These are phyloP conservation scores for Colletotrichum australisinense DNA, from an alignment of 2,329 filamentous ascomycete genomes.

Conservation along the genomic window DNA sequence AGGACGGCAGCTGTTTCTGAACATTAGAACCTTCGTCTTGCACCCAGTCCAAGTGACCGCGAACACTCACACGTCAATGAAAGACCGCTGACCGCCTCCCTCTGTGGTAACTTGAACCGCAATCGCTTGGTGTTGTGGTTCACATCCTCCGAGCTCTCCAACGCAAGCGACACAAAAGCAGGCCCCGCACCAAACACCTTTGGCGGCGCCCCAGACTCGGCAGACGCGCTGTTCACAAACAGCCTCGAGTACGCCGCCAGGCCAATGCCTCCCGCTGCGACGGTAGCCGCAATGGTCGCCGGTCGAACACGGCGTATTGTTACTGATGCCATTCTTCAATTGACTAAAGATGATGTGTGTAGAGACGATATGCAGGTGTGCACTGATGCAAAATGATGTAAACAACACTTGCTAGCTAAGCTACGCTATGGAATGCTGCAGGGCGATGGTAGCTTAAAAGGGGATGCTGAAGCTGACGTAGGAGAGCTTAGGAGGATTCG, in stretches of 20 bases:
- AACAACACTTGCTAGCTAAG: neutral
- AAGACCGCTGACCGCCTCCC: conserved; percentile 86
- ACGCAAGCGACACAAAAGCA: conserved; percentile 79
- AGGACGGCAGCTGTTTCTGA: conserved; percentile 34
- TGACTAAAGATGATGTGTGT: neutral
- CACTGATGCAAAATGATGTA: neutral
- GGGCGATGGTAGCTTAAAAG: neutral
- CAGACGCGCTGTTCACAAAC: conserved; percentile 36
- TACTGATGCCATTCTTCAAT: conserved; percentile 21
- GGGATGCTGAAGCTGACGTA: neutral
- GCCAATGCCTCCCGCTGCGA: conserved; percentile 32
- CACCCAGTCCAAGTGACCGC: conserved; percentile 82
- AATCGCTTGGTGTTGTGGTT: conserved; percentile 97
- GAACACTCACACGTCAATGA: conserved; percentile 84
- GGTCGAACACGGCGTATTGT: conserved; percentile 35
- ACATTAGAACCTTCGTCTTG: conserved; percentile 75
- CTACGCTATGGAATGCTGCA: neutral
- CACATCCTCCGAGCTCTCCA: conserved; percentile 81
- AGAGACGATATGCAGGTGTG: neutral
- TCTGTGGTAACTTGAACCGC: conserved; percentile 87
- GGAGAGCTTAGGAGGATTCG: neutral
- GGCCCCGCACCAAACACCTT: conserved; percentile 49
- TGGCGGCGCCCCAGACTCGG: conserved; percentile 18
- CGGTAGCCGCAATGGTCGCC: conserved; percentile 38
- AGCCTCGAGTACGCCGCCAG: conserved; percentile 38